Base-by-base conservation (phyloP, 306 rosid genomes). In the Fragaria iinumae region DNA sequence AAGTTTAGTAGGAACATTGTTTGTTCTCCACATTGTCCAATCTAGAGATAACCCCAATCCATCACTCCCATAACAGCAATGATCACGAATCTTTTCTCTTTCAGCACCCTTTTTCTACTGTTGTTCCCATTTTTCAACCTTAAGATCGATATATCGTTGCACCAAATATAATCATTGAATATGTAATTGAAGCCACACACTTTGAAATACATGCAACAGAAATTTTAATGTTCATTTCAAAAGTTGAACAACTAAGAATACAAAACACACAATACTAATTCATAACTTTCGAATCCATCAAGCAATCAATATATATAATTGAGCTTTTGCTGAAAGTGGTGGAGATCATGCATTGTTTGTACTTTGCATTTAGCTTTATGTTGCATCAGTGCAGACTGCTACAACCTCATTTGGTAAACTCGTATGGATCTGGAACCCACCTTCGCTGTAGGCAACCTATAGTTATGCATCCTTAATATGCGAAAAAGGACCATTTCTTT, bases 361-460 rank as follows among this genome's bases (percentile, higher is more conserved):
- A 16, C 44, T 32, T 6, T 34, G 6, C 38, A 63, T 47, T 50
- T 20, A 49, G 48, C 76, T 63, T 78, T 78, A 59, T 60, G 73
- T 67, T 76, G 72, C 75, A 45, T 78, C 74, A 60, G 48, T 16
- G 71, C 27, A 43, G 49, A 32, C 6, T 36, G 36, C 76, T 72
- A n/a, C 41, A 72, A 50, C 4, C n/a, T 72, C 68, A 63, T 20
- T 47, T 11, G 45, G 67, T 14, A 64, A 64, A 36, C 41, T 71
- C 56, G 38, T 56, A 73, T 50, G 1, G 17, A 50, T 63, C 69
- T 80, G 79, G 79, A 80, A 36, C 79, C 79, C 76, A 80, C 72
- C 38, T 36, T 60, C 39, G 32, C 70, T 18, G 55, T 57, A 57
- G 79, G 57, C 47, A 74, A 41, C 67, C 38, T 21, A 14, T 34